Base-by-base conservation (phyloP, 345 rosid species). In the Populus euphratica region DNA sequence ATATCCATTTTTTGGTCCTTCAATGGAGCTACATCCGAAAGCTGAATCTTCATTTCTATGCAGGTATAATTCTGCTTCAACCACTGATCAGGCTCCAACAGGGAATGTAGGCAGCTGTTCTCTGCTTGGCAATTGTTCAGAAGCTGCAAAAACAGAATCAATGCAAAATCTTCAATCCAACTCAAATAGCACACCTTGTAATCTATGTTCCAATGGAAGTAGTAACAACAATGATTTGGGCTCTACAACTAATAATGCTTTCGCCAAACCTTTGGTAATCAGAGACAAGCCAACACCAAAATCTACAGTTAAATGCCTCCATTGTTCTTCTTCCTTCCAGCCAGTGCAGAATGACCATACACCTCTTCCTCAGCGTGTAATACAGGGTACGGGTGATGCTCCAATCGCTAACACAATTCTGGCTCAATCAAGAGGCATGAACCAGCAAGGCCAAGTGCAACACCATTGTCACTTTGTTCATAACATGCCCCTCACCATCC, bases 201-300 rank as follows among this genome's bases (percentile, higher is more conserved):
- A 83, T 78, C 87, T 84, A 82, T 64, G 65, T 62, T 81, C 86
- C 52, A 83, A 83, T 71, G 86, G 84, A 61, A 85, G 87, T 77
- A 87, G 84, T 73, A 82, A 89, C 84, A 86, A 85, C 52, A 82
- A 79, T 77, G 88, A 81, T 54, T 72, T 83, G 79, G 87, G 80
- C 66, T 83, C 90, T 9, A 80, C 83, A 75, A 84, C 81, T 54
- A 84, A 84, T 82, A 74, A 74, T 76, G 79, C 73, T 69, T 75
- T 81, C 77, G 50, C 69, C 50, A 86, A 83, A 70, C 76, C 77
- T 54, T 73, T 12, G 1, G 78, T 50, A 36, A 66, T 69, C 69
- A 47, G 73, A 72, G 84, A 81, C 69, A 64, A 85, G 52, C 79
- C 76, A 65, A 74, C 73, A 64, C 73, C 70, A 31, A 80, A 83